A percentile compares a stretch with the other conserved stretches of the same genome.
Evolutionary conservation across 1,284 basidiomycete genomes (phyloP).

Genomic region (Wallemia ichthyophaga): DNA sequence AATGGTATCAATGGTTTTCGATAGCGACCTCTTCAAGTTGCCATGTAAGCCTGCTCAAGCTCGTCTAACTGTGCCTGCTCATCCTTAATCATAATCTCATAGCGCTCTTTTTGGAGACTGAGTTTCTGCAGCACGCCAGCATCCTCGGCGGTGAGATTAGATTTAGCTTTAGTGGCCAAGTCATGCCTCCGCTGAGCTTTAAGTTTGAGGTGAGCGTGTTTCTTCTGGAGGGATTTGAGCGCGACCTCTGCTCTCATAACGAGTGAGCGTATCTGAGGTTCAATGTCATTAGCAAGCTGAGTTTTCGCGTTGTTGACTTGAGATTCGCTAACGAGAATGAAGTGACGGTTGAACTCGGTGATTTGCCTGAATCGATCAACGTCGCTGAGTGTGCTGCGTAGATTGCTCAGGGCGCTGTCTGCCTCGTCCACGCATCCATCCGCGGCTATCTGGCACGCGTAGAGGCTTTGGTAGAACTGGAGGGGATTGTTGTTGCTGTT

Average conservation of each 20-base stretch:
- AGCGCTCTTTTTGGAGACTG: not conserved
- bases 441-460: not conserved
- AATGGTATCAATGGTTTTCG: no score
- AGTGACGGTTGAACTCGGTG: not conserved
- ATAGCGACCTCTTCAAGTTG: no score
- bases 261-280: not conserved
- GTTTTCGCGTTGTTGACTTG: not conserved
- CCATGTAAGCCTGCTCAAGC: no score
- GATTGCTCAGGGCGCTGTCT: not conserved
- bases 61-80: not conserved
- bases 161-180: not conserved
- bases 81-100: not conserved
- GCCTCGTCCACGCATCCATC: not conserved
- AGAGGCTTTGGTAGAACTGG: not conserved
- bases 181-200: not conserved
- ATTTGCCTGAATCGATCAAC: not conserved
- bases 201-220: not conserved
- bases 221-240: not conserved
- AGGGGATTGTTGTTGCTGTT: not conserved
- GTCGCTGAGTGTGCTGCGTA: not conserved
- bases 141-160: not conserved
- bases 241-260: not conserved
- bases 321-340: not conserved
- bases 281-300: not conserved
- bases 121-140: not conserved